phyloP scores from a whole-genome alignment of 169 alveolate genomes.

The Miamiensis avidus region DNA sequence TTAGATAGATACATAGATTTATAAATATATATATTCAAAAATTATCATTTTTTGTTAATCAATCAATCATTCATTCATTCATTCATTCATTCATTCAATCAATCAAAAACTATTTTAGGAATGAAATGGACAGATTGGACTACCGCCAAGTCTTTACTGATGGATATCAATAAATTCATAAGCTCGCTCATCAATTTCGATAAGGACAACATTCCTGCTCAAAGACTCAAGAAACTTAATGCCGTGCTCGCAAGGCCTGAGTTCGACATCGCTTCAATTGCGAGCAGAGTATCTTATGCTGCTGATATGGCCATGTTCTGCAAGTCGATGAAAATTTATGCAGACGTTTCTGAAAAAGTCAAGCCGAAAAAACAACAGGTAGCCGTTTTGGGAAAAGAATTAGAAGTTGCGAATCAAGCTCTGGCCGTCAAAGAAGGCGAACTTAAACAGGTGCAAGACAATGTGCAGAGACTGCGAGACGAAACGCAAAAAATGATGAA shows the following conservation, averaged over 20 bases:
- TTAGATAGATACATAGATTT: too few species aligned
- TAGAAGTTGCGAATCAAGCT: slow-evolving; percentile 61
- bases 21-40: too few species aligned
- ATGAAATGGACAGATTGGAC: slow-evolving; percentile 82
- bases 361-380: slow-evolving; percentile 60
- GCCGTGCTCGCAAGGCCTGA: slow-evolving; percentile 68
- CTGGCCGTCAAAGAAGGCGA: slow-evolving; percentile 67
- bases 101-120: too few species aligned
- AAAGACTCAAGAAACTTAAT: slow-evolving; percentile 58
- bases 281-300: slow-evolving; percentile 64
- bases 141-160: slow-evolving; percentile 56
- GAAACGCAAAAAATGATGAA: slow-evolving; percentile 64
- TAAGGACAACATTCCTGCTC: slow-evolving; percentile 79
- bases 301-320: slow-evolving; percentile 59
- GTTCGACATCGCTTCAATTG: slow-evolving; percentile 79
- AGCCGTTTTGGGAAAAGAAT: slow-evolving; percentile 55
- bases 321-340: slow-evolving; percentile 62
- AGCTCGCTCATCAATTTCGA: slow-evolving; percentile 70
- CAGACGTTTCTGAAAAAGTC: slow-evolving; percentile 65
- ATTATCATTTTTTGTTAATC: too few species aligned
- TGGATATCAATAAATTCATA: slow-evolving; percentile 66
- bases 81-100: too few species aligned
- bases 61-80: too few species aligned
- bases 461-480: slow-evolving; percentile 52
- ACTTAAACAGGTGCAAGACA: slow-evolving; percentile 64